Evolutionary conservation across 495 filamentous ascomycete genomes (phyloP).

Genomic region (Xylaria bambusicola): DNA sequence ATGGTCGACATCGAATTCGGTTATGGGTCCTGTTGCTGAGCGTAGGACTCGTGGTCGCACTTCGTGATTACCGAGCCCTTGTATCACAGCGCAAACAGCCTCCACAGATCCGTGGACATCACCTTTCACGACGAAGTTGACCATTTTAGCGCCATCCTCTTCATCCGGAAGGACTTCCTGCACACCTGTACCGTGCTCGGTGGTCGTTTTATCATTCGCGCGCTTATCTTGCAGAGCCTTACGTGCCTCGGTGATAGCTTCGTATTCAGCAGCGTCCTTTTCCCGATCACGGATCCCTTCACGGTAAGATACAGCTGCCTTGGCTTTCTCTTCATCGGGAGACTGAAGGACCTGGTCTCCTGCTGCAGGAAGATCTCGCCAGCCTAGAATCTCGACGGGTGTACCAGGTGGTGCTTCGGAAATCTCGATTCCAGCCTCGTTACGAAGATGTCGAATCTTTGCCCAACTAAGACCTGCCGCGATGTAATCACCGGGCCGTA

Average conservation of each 20-base stretch:
- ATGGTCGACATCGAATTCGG: slow-evolving; percentile 88
- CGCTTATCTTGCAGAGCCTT: slow-evolving; percentile 61
- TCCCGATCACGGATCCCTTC: slow-evolving; percentile 50
- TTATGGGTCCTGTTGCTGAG: slow-evolving; percentile 73
- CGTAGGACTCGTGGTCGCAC: slow-evolving; percentile 76
- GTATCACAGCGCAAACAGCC: slow-evolving; percentile 74
- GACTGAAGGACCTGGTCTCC: slow-evolving; percentile 88
- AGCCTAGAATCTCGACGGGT: slow-evolving; percentile 90
- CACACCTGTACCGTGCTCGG: slow-evolving; percentile 13
- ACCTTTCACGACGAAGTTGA: slow-evolving; percentile 85
- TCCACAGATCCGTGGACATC: slow-evolving; percentile 94
- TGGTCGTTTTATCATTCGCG: slow-evolving; percentile 42
- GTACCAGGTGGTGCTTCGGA: slow-evolving; percentile 79
- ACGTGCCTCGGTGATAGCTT: slow-evolving; percentile 73
- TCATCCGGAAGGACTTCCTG: slow-evolving; percentile 31
- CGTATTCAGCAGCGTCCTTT: slow-evolving; percentile 60
- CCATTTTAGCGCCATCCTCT: slow-evolving; percentile 57
- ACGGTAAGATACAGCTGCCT: slow-evolving; percentile 76
- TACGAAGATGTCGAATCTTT: slow-evolving; percentile 75
- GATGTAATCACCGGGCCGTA: slow-evolving; percentile 78
- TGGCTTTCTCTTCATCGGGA: slow-evolving; percentile 73
- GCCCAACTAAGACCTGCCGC: slow-evolving; percentile 87
- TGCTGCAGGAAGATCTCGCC: slow-evolving; percentile 87
- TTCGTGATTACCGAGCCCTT: slow-evolving; percentile 78
- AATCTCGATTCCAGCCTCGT: slow-evolving; percentile 78